These are phyloP conservation scores for Fusarium sp. DNA, from an alignment of 2,329 filamentous ascomycete species.

Conservation along the genomic window DNA sequence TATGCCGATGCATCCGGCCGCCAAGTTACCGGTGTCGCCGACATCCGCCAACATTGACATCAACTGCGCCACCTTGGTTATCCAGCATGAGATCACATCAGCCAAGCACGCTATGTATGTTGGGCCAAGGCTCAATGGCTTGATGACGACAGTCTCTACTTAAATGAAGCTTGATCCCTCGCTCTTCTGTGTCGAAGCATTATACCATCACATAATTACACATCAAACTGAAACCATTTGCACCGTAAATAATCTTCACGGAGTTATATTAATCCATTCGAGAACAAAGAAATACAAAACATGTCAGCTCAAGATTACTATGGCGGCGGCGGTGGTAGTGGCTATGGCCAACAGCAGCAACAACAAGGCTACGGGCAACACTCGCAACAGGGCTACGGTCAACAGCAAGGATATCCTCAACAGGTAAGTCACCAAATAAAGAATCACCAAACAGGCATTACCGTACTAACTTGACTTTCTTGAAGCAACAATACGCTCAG, in stretches of 20 bases:
- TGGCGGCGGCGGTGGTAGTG: constrained; percentile 26
- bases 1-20: constrained; percentile 40
- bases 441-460: rapidly evolving
- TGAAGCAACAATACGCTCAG: constrained; percentile 39
- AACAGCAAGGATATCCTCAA: constrained; percentile 41
- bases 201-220: neutral
- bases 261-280: neutral
- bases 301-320: constrained; percentile 49
- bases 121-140: constrained; percentile 19
- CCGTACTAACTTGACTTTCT: neutral
- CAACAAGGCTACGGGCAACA: constrained; percentile 25
- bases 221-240: neutral
- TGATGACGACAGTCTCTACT: constrained; percentile 29
- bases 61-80: constrained; percentile 34
- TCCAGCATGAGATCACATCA: constrained; percentile 37
- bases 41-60: constrained; percentile 16
- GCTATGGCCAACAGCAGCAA: constrained; percentile 25
- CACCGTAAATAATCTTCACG: neutral
- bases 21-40: constrained; percentile 37
- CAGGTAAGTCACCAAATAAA: constrained; percentile 19
- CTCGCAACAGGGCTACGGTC: constrained; percentile 22
- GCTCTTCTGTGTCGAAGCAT: neutral
- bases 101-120: constrained; percentile 23
- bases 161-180: constrained; percentile 33
- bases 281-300: neutral